phyloP scores from a whole-genome alignment of 495 filamentous ascomycete species.

The Beverwykella pulmonaria region DNA sequence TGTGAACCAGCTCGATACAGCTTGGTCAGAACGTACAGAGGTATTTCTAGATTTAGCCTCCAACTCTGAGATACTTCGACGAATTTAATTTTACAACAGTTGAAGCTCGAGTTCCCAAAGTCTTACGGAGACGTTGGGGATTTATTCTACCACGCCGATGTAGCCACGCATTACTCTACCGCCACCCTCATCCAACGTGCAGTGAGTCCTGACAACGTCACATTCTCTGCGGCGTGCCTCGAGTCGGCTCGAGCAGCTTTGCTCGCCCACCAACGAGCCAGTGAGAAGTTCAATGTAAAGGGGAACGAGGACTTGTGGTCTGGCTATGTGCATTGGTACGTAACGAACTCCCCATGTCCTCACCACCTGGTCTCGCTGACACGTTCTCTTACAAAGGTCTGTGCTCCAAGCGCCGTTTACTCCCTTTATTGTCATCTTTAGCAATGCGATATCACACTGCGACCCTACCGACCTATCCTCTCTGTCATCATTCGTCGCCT shows the following conservation, averaged over 20 bases:
- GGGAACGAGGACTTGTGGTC: slow-evolving; percentile 50
- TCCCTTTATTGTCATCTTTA: slow-evolving; percentile 71
- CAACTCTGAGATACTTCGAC: not conserved
- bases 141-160: slow-evolving; percentile 58
- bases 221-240: slow-evolving; percentile 63
- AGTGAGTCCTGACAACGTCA: slow-evolving; percentile 53
- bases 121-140: slow-evolving; percentile 15
- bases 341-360: not conserved
- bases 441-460: slow-evolving; percentile 61
- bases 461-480: slow-evolving; percentile 52
- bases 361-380: not conserved
- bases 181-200: slow-evolving; percentile 66
- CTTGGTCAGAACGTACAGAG: slow-evolving; percentile 19
- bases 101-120: slow-evolving; percentile 1
- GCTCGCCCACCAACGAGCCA: slow-evolving; percentile 56
- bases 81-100: not conserved
- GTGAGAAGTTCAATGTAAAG: slow-evolving; percentile 52
- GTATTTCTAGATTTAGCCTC: slow-evolving; percentile 15
- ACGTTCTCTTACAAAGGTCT: slow-evolving; percentile 51
- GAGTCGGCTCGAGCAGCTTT: slow-evolving; percentile 60
- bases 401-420: slow-evolving; percentile 68
- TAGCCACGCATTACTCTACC: slow-evolving; percentile 57
- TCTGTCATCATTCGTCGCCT: slow-evolving; percentile 60
- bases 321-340: slow-evolving; percentile 67
- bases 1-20: slow-evolving; percentile 18